A percentile compares a stretch with the other conserved stretches of the same genome.
phyloP scores from a whole-genome alignment of 73 alveolate species.

The Paramecium bursaria region DNA sequence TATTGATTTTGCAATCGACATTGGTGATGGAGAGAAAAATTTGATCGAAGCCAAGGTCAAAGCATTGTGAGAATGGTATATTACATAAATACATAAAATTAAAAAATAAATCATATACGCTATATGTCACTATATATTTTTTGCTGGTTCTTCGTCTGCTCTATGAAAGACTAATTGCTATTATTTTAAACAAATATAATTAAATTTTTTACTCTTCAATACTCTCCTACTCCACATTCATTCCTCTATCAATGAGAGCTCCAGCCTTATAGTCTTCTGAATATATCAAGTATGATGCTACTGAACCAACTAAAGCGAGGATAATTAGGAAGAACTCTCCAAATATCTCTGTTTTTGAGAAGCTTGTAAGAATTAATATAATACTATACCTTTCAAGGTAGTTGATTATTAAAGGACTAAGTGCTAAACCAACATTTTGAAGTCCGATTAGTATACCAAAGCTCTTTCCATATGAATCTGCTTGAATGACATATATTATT shows the following conservation, averaged over 20 bases:
- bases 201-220: too few species aligned
- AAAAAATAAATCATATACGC: too few species aligned
- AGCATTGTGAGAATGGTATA: slow-evolving; percentile 57
- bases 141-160: background rate
- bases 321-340: slow-evolving; percentile 11
- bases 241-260: slow-evolving; percentile 49
- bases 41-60: slow-evolving; percentile 48
- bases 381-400: slow-evolving; percentile 1
- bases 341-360: slow-evolving; percentile 7
- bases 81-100: too few species aligned
- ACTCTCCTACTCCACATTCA: slow-evolving; percentile 25
- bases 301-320: background rate
- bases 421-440: slow-evolving; percentile 24
- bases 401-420: slow-evolving; percentile 11
- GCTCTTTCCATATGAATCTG: slow-evolving; percentile 44
- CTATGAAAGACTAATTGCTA: too few species aligned
- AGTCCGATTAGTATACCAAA: slow-evolving; percentile 18
- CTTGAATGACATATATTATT: slow-evolving; percentile 12
- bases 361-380: background rate
- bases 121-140: too few species aligned
- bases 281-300: slow-evolving; percentile 19
- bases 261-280: slow-evolving; percentile 16
- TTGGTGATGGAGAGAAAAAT: slow-evolving; percentile 34
- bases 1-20: slow-evolving; percentile 51
- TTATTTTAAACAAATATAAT: too few species aligned